Base-by-base conservation (phyloP, 2,329 filamentous ascomycete species). In the Ambrosiella cleistominuta region DNA sequence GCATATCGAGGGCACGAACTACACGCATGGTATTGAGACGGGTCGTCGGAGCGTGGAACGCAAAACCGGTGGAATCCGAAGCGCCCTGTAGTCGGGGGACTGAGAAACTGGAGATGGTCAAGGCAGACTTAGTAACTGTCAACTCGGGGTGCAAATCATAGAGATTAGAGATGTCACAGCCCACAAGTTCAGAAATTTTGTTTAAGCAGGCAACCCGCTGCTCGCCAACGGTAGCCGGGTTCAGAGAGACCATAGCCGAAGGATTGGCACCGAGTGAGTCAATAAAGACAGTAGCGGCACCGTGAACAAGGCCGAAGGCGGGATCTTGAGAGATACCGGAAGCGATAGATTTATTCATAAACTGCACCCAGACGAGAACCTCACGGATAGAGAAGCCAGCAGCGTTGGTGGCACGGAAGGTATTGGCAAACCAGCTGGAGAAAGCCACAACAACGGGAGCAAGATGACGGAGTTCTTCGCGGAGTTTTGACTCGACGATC, bases 261-360 rank as follows among this genome's bases (percentile, higher is more conserved):
- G 94, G 93, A 66, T 97, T 97, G 7, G 93, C 93, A 39, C 93
- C 93, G 13, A 98, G 78, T 1, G 89, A 93, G 67, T 98, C 94
- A 60, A 98, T 85, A 66, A 94, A 98, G 1, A 98, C 90, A 70
- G 96, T 90, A 1, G 90, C 85, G 38, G 93, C 93, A 61, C 94
- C 93, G 65, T 98, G 90, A 1, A 96, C 71, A 27, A 81, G 66
- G 12, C 72, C 71, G 61, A 73, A 67, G 7, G 72, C 64, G n/a
- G 42, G 8, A 8, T 71, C 64, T 52, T 82, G 73, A 4, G 53
- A 38, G 13, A 54, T 71, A 65, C 38, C 47, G 8, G 39, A 70
- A 68, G 12, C 27, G n/a, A 40, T n/a, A 73, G 66, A 82, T 35
- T 77, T 77, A 67, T 96, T 96, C 68, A 96, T 79, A 67, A 98